A percentile compares a stretch with the other conserved stretches of the same genome.
These are phyloP conservation scores for Sphagnum tenellum DNA, from an alignment of 225 moss, liverwort and hornwort species.

Conservation along the genomic window DNA sequence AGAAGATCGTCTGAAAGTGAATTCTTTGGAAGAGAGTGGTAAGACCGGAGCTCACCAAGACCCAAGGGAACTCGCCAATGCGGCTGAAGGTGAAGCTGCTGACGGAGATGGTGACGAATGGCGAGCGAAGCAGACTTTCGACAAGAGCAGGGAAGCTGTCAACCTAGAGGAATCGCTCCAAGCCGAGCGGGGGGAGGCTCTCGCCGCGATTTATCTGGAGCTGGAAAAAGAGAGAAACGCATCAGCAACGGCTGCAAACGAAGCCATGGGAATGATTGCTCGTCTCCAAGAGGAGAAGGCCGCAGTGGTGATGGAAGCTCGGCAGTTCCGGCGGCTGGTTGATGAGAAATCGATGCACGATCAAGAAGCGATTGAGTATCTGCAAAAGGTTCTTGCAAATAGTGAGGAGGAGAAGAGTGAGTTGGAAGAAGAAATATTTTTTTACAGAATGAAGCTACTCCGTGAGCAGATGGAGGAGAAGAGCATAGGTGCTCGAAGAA, in stretches of 20 bases:
- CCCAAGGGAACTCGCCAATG: no score
- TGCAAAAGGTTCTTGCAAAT: slow-evolving; percentile 41
- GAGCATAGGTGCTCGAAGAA: no score
- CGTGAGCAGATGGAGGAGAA: not conserved
- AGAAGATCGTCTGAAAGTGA: no score
- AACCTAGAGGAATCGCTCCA: slow-evolving; percentile 1
- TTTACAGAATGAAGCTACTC: slow-evolving; percentile 19
- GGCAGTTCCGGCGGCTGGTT: slow-evolving; percentile 70
- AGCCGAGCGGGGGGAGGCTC: slow-evolving; percentile 35
- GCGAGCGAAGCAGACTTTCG: slow-evolving; percentile 4
- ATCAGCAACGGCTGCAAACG: slow-evolving; percentile 60
- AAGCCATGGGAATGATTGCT: slow-evolving; percentile 91
- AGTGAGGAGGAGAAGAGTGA: slow-evolving; percentile 44
- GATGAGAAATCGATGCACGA: slow-evolving; percentile 69
- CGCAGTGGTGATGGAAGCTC: slow-evolving; percentile 58
- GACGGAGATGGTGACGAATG: slow-evolving; percentile 21
- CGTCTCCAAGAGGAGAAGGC: slow-evolving; percentile 90
- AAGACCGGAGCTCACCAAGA: no score
- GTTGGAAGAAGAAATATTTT: slow-evolving; percentile 38
- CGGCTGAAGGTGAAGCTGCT: not conserved
- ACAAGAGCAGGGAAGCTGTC: no score
- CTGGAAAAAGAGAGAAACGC: slow-evolving; percentile 79
- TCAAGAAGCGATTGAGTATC: slow-evolving; percentile 47
- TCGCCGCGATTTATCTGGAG: slow-evolving; percentile 43
- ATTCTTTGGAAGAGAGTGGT: no score